phyloP scores from a whole-genome alignment of 345 rosid genomes.

The Populus deltoides region DNA sequence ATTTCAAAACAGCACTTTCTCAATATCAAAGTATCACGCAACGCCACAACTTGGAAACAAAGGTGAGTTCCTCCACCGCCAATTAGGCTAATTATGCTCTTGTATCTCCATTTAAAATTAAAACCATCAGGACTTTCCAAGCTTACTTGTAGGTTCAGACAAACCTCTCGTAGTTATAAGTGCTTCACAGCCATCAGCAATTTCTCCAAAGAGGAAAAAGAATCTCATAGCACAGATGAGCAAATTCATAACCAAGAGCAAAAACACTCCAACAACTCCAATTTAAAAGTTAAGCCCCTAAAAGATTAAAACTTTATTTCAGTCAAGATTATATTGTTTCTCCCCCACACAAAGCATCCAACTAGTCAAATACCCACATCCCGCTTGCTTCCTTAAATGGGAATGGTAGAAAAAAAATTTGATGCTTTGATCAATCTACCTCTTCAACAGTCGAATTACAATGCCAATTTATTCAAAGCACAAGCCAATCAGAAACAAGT shows the following conservation, averaged over 20 bases:
- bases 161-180: background rate
- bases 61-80: background rate
- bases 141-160: background rate
- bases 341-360: background rate
- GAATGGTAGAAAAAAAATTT: background rate
- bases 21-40: background rate
- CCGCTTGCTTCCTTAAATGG: background rate
- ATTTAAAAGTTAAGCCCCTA: background rate
- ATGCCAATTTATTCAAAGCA: background rate
- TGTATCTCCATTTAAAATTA: background rate
- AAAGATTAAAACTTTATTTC: too few relatives aligned
- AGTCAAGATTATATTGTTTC: background rate
- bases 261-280: constrained; percentile 4
- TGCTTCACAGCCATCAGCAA: background rate
- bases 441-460: background rate
- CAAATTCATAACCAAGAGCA: background rate
- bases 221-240: background rate
- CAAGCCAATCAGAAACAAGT: background rate
- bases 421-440: background rate
- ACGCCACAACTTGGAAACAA: background rate
- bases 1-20: background rate
- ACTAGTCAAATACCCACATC: background rate
- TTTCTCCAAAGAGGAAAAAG: background rate
- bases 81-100: background rate
- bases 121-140: background rate